A percentile compares a stretch with the other conserved stretches of the same genome.
Conservation (phyloP, 768 basidiomycete genomes). For the Melanogaster broomeanus region DNA sequence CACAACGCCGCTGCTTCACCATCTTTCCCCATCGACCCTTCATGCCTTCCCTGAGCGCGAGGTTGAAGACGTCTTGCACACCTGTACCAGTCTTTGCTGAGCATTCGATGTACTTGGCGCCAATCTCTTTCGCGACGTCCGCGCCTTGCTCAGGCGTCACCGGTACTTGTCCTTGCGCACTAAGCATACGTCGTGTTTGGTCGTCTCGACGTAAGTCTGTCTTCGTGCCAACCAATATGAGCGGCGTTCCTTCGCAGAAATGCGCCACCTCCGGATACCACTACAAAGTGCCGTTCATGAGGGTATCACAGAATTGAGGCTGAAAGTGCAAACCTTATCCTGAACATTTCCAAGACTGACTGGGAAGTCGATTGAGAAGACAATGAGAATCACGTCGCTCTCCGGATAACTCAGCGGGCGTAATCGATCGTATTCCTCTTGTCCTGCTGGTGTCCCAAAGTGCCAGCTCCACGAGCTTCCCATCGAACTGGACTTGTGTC, state of each 20-base stretch:
- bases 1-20: constrained; percentile 69
- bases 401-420: constrained; percentile 87
- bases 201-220: constrained; percentile 87
- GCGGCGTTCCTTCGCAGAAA: constrained; percentile 86
- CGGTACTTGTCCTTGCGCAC: constrained; percentile 84
- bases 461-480: constrained; percentile 91
- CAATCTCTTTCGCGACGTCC: constrained; percentile 88
- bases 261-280: constrained; percentile 94
- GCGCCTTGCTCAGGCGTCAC: constrained; percentile 82
- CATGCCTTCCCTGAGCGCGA: constrained; percentile 89
- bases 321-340: constrained; percentile 64
- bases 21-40: constrained; percentile 75
- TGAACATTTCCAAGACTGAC: constrained; percentile 88
- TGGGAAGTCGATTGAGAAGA: constrained; percentile 93
- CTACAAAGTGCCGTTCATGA: constrained; percentile 40
- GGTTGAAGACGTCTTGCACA: constrained; percentile 89
- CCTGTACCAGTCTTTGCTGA: constrained; percentile 89
- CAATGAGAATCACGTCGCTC: constrained; percentile 89
- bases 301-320: neutral
- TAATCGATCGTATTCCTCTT: constrained; percentile 94
- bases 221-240: constrained; percentile 93
- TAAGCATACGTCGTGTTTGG: constrained; percentile 82
- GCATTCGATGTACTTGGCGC: constrained; percentile 92
- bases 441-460: constrained; percentile 98
- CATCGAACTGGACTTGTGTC: constrained; percentile 82